Conservation (phyloP, 2,329 filamentous ascomycete genomes). For the Pseudocercospora vitis region DNA sequence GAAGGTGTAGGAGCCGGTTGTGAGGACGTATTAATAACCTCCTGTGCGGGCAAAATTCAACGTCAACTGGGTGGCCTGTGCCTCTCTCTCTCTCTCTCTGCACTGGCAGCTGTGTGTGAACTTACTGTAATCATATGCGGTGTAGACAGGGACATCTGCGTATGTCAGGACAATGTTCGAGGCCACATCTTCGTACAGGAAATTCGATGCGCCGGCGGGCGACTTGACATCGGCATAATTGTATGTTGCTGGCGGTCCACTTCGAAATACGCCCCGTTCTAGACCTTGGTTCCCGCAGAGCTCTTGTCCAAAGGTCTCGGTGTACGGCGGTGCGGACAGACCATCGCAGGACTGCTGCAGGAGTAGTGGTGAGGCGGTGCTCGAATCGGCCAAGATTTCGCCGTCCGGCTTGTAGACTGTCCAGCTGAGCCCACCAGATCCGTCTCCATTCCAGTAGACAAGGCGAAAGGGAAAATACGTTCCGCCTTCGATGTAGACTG, state of each 20-base stretch:
- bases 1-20: background rate
- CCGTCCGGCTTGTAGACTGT: background rate
- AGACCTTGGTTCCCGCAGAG: background rate
- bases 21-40: background rate
- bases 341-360: background rate
- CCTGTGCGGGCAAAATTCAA: too few relatives aligned
- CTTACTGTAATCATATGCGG: background rate
- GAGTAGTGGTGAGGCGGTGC: background rate
- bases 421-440: background rate
- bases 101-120: too few relatives aligned
- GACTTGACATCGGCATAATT: background rate
- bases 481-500: background rate
- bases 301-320: background rate
- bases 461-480: background rate
- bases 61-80: too few relatives aligned
- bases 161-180: background rate
- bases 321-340: background rate
- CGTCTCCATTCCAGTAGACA: background rate
- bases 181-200: background rate
- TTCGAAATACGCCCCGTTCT: background rate
- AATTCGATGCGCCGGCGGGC: background rate
- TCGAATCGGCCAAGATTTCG: background rate
- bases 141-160: background rate
- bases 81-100: too few relatives aligned
- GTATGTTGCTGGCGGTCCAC: background rate